Evolutionary conservation across 192 early-diverging fungal species (phyloP).

Genomic region (Physocladia obscura): DNA sequence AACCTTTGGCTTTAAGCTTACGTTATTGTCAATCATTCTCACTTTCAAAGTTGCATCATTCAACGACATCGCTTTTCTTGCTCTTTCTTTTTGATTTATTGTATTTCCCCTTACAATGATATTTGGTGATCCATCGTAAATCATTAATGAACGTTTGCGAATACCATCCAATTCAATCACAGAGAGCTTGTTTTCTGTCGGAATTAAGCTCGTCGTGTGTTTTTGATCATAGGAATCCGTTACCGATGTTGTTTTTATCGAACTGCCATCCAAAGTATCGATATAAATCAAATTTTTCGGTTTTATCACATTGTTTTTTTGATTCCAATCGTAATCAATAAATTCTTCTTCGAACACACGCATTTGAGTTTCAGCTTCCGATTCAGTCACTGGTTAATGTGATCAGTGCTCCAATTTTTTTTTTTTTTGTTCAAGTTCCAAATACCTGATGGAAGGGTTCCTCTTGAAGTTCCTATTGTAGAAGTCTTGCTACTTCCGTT

Average conservation of each 20-base stretch:
- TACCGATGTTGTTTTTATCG: not conserved
- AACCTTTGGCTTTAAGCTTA: no score
- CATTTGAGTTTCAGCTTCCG: constrained; percentile 11
- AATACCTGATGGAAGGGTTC: constrained; percentile 12
- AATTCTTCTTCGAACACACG: constrained; percentile 14
- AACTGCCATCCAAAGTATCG: not conserved
- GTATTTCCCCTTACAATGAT: not conserved
- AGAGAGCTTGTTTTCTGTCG: not conserved
- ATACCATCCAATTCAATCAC: not conserved
- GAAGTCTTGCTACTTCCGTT: constrained; percentile 3
- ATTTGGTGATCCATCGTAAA: not conserved
- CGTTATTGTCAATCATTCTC: no score
- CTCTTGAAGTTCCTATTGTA: constrained; percentile 13
- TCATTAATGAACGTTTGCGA: not conserved
- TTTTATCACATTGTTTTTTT: not conserved
- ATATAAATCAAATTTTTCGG: not conserved
- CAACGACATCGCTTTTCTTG: not conserved
- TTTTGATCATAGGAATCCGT: not conserved
- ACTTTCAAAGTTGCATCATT: constrained; percentile 1
- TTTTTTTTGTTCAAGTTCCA: not conserved
- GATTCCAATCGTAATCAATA: constrained; percentile 13
- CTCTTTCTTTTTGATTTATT: not conserved
- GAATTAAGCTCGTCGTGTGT: not conserved
- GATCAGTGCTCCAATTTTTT: not conserved
- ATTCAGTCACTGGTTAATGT: not conserved